Conservation (phyloP, 495 filamentous ascomycete genomes). For the Tuber umbilicatum region DNA sequence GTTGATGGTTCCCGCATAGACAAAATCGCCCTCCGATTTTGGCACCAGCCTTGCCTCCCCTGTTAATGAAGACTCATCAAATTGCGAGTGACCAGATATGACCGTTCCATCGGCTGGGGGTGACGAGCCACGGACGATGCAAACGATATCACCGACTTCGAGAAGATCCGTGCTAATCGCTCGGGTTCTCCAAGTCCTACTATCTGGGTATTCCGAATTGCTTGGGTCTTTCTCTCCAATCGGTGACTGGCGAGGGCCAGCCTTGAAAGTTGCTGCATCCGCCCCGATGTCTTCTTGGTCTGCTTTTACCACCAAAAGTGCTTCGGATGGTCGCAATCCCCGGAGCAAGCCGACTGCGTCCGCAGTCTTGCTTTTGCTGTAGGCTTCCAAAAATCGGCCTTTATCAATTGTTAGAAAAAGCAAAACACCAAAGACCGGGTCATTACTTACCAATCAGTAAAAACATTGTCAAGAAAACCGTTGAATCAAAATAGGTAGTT, state of each 20-base stretch:
- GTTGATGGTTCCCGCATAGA: conserved; percentile 85
- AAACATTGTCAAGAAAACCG: conserved; percentile 89
- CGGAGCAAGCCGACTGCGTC: conserved; percentile 77
- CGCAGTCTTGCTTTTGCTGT: conserved; percentile 86
- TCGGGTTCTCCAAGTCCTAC: conserved; percentile 38
- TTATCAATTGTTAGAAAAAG: conserved; percentile 14
- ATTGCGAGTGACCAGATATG: conserved; percentile 57
- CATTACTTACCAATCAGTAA: conserved; percentile 57
- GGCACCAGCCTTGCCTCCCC: conserved; percentile 74
- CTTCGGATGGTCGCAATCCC: conserved; percentile 72
- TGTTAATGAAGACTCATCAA: conserved; percentile 86
- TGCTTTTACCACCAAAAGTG: conserved; percentile 56
- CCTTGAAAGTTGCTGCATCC: conserved; percentile 15
- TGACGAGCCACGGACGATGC: conserved; percentile 69
- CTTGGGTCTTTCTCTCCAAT: conserved; percentile 30
- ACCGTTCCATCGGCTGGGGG: conserved; percentile 79
- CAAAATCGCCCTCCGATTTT: conserved; percentile 63
- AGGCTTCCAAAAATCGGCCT: conserved; percentile 73
- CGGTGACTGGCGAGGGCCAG: conserved; percentile 1
- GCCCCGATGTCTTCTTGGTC: conserved; percentile 28
- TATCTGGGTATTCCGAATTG: conserved; percentile 33
- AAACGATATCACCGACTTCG: conserved; percentile 74
- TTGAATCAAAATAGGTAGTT: conserved; percentile 85
- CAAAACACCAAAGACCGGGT: not conserved
- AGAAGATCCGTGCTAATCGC: conserved; percentile 64